Conservation (phyloP, 768 basidiomycete genomes). For the Lactarius psammicola region DNA sequence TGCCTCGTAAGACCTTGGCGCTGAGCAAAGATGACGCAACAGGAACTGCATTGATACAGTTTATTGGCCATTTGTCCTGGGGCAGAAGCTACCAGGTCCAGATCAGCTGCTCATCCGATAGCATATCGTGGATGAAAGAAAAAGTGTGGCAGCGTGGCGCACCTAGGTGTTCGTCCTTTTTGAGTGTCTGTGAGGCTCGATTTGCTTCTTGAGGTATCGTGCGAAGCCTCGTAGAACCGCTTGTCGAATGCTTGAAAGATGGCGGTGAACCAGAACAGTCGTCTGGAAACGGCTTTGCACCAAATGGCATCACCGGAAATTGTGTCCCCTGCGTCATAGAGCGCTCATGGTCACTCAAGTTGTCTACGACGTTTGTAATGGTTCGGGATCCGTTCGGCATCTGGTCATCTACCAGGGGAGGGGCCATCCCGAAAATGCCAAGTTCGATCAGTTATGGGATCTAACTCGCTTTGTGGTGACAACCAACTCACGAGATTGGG, state of each 20-base stretch:
- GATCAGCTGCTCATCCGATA: neutral
- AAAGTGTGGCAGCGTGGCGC: neutral
- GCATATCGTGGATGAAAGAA: neutral
- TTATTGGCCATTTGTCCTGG: neutral
- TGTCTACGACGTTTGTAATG: neutral
- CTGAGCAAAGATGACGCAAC: neutral
- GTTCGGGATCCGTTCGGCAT: neutral
- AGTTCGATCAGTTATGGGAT: neutral
- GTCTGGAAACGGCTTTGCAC: neutral
- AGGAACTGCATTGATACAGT: neutral
- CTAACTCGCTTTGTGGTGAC: neutral
- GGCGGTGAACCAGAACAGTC: neutral
- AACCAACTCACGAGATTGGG: neutral
- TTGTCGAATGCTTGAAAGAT: neutral
- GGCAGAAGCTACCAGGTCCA: neutral
- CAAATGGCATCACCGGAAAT: neutral
- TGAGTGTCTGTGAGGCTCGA: neutral
- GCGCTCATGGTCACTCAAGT: neutral
- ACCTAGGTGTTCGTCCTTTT: neutral
- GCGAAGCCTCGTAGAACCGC: too few species aligned
- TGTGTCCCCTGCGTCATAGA: neutral
- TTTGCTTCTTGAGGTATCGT: neutral
- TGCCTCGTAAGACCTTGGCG: neutral
- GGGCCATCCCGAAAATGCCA: neutral
- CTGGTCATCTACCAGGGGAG: neutral